Base-by-base conservation (phyloP, 2,329 filamentous ascomycete species). In the Camillea tinctor region DNA sequence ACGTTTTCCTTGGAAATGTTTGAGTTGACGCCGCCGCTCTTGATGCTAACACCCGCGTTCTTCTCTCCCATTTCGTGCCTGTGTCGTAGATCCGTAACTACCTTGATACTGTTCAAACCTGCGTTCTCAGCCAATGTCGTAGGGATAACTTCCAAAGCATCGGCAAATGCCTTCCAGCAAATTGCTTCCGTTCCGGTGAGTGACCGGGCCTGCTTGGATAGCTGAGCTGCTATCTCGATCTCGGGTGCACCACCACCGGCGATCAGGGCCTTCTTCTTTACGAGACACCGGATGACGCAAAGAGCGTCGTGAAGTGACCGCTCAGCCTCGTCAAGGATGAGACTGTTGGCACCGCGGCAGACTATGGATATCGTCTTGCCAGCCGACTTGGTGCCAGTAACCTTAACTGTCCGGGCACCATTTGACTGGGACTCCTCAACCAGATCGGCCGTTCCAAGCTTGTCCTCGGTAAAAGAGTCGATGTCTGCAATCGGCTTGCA, bases 191-290 rank as follows among this genome's bases (percentile, higher is more conserved):
- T 97, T 62, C 96, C 96, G 0, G 89, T 88, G 62, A 97, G 83
- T 70, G 89, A 88, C 67, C 93, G 90, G 8, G 94, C 87, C 73
- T 91, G 90, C 77, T 91, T 89, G 59, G 90, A 87, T 36, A 99
- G 85, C 72, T 92, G 86, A 57, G 95, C 90, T 21, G 95, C 92
- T 70, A 99, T 94, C 79, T 98, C 93, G 71, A 98, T 96, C 78
- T 99, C 95, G 23, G 95, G 92, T 1, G 95, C 95, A 74, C 95
- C 95, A 72, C 95, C 95, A 76, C 95, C 95, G 15, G 96, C 94
- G 71, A 99, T 96, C 59, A 99, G 86, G n/a, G 95, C 95, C 81
- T 96, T 96, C 87, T 98, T 99, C 88, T 99, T 99, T 69, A 99
- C 95, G 62, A 99, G 80, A 74, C 95, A 99, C 70, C 95, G 90